Conservation (phyloP, 1,284 basidiomycete species). For the Pyrrhoderma lamaoense region DNA sequence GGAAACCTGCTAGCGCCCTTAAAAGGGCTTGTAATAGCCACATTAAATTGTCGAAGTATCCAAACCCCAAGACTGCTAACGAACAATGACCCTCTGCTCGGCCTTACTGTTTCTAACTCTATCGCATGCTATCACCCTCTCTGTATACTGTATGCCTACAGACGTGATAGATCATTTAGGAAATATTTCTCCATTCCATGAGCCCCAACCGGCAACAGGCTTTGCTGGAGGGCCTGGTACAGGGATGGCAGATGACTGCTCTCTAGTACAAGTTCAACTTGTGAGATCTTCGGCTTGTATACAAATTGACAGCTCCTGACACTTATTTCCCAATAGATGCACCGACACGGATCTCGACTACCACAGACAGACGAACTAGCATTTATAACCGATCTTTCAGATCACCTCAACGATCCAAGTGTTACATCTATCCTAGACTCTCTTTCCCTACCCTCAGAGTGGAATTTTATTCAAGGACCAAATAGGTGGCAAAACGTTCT, state of each 20-base stretch:
- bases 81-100: too few species aligned
- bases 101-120: too few species aligned
- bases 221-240: slow-evolving; percentile 24
- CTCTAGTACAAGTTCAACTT: slow-evolving; percentile 37
- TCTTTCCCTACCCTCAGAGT: slow-evolving; percentile 28
- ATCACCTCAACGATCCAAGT: slow-evolving; percentile 28
- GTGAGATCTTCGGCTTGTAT: slow-evolving; percentile 22
- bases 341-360: slow-evolving; percentile 37
- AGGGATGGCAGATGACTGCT: slow-evolving; percentile 36
- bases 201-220: slow-evolving; percentile 24
- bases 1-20: background rate
- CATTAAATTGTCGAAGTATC: too few species aligned
- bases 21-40: background rate
- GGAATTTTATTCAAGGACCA: slow-evolving; percentile 34
- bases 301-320: background rate
- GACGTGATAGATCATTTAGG: slow-evolving; percentile 25
- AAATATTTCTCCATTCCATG: slow-evolving; percentile 33
- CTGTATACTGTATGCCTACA: background rate
- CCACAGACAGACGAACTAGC: slow-evolving; percentile 28
- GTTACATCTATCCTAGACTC: slow-evolving; percentile 24
- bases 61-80: too few species aligned
- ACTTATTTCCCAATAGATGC: slow-evolving; percentile 26
- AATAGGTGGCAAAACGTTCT: slow-evolving; percentile 31
- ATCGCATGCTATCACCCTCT: too few species aligned
- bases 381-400: slow-evolving; percentile 32